phyloP scores from a whole-genome alignment of 805 yeast species.

The Candida ponderosae region DNA sequence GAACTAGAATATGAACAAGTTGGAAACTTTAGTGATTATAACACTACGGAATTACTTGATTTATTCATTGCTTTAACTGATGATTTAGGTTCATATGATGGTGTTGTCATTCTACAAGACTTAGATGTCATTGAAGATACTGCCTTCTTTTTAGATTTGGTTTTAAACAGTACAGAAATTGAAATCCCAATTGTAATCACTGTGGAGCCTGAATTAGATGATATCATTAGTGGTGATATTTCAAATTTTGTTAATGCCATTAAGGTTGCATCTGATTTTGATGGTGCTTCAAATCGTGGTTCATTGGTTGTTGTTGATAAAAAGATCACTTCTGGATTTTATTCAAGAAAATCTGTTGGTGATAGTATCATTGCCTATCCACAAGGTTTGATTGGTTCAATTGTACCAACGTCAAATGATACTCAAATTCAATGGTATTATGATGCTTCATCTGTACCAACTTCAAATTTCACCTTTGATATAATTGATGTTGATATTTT shows the following conservation, averaged over 20 bases:
- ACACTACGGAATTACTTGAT: constrained; percentile 24
- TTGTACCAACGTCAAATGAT: constrained; percentile 28
- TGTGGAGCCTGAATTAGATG: constrained; percentile 44
- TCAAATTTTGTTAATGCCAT: constrained; percentile 45
- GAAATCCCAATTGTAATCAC: constrained; percentile 40
- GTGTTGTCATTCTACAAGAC: constrained; percentile 42
- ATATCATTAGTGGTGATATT: constrained; percentile 43
- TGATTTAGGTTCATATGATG: constrained; percentile 27
- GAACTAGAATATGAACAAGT: constrained; percentile 36
- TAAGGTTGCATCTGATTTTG: constrained; percentile 32
- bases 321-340: constrained; percentile 38
- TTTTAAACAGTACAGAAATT: constrained; percentile 20
- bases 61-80: constrained; percentile 28
- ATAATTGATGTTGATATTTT: constrained; percentile 5
- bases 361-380: constrained; percentile 40
- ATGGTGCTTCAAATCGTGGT: constrained; percentile 34
- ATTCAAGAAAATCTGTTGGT: constrained; percentile 41
- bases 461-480: constrained; percentile 2
- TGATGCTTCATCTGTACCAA: constrained; percentile 3
- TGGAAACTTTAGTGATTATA: constrained; percentile 35
- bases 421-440: constrained; percentile 33
- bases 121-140: constrained; percentile 44
- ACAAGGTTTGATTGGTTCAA: constrained; percentile 44
- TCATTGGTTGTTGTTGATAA: constrained; percentile 41
- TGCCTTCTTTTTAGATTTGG: constrained; percentile 39